Evolutionary conservation across 805 yeast genomes (phyloP), one percentile per base, ranked within the genome.

Genomic region (Suhomyces tanzawaensis): DNA sequence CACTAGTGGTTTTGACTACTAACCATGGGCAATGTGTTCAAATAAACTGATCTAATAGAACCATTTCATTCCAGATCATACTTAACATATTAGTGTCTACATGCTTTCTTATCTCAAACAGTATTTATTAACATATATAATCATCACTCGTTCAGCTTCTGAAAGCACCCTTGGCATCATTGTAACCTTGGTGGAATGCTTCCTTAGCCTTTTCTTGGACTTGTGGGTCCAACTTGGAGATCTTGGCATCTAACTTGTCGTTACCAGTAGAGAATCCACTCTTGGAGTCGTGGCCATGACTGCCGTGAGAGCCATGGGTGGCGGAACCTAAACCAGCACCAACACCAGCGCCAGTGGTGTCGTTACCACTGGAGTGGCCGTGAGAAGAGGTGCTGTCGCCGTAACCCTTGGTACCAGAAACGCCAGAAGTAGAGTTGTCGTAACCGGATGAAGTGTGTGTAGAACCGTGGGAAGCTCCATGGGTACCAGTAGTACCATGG

Each of bases 171-270:
- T 58, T 54, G 30, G 69, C 70, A 35, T 65, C 72, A 18, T 59
- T 49, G 56, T 65, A 66, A 32, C 71, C 72, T 40, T 53, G 58
- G 41, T 63, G 55, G 50, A 62, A 65, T 6, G 70, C 72, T 19
- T 62, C 65, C 48, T 62, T 59, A 26, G 72, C 72, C 50, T 64
- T 58, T 37, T 60, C 48, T 46, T 63, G 70, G 29, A 58, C 62
- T 15, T 52, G 45, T 18, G 60, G 57, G 40, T 60, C 64, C 46
- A 66, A 60, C 37, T 53, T 37, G 27, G 66, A 42, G 31, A 66
- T 63, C 54, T 63, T 63, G 27, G 51, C 34, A 42, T 66, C 71
- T 50, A 66, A 60, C 28, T 56, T 47, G 31, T 46, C 48, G 52
- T 63, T 60, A 19, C 72, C 70, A 21, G 71, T 66, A 30, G 62